A percentile compares a stretch with the other conserved stretches of the same genome.
These are phyloP conservation scores for Rubus parviflorus DNA, from an alignment of 306 rosid genomes.

Conservation along the genomic window DNA sequence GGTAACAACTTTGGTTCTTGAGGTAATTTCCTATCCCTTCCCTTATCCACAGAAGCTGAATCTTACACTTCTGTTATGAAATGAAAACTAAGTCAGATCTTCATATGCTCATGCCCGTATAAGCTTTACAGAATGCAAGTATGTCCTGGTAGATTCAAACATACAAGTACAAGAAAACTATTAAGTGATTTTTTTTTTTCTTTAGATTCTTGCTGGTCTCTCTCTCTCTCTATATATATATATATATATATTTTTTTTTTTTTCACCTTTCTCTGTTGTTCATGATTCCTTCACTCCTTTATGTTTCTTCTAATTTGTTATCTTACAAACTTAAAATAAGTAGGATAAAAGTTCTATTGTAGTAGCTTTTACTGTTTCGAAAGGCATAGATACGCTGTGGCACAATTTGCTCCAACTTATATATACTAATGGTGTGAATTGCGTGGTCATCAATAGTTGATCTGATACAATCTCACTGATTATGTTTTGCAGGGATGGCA, in stretches of 20 bases:
- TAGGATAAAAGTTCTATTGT: no score
- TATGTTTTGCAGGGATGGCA: conserved; percentile 85
- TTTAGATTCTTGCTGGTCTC: background rate
- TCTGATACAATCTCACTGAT: background rate
- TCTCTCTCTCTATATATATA: no score
- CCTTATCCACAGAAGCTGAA: conserved; percentile 8
- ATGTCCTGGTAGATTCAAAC: background rate
- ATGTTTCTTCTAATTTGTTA: no score
- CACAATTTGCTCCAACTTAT: background rate
- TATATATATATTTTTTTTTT: background rate
- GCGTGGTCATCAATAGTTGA: background rate
- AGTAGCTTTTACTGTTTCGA: background rate
- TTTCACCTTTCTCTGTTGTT: background rate
- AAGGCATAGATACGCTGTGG: background rate
- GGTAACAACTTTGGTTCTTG: conserved; percentile 95
- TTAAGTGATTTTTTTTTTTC: background rate
- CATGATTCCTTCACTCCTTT: background rate
- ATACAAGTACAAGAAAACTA: background rate
- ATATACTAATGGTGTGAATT: background rate
- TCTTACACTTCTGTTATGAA: background rate
- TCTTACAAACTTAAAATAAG: no score
- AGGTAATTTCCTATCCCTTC: conserved; percentile 49
- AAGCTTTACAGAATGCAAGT: background rate
- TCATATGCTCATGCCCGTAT: background rate
- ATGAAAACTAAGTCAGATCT: background rate